Evolutionary conservation across 2,329 filamentous ascomycete genomes (phyloP), one percentile per base, ranked within the genome.

Genomic region (Claviceps arundinis): DNA sequence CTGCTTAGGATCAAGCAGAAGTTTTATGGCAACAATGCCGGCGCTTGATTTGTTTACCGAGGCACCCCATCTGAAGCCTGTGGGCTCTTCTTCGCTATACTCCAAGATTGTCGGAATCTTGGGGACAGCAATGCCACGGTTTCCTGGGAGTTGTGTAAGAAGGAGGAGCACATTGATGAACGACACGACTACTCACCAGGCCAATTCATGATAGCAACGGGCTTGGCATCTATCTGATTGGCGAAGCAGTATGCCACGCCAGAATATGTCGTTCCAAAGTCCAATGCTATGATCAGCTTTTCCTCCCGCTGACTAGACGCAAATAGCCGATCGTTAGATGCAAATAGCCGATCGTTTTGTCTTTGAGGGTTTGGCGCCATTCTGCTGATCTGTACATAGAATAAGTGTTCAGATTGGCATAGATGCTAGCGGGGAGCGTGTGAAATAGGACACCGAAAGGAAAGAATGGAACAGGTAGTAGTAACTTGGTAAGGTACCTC

Each of bases 261-360:
- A 16, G 74, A 76, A 59, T 73, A 79, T 3, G 76, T 80, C 7
- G 76, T 79, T 30, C 76, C 75, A 57, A 79, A 78, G 58, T 78
- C 76, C 54, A 79, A 71, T 22, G 72, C 75, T 55, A 77, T 68
- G 48, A 77, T 68, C 53, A 77, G 70, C 59, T 67, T 71, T 56
- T 51, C 50, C 6, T 48, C 34, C 17, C 30, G 16, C 17, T 47
- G 34, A 7, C 7, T 30, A 16, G 16, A 17, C 38, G 43, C 43
- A 16, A 7, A 30, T 24, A 5, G 22, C 13, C 24, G 42, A 11
- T 24, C 5, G 11, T 19, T 5, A 1, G 22, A 17, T 48, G 43
- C 43, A 16, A 7, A 30, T 24, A 5, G 22, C 13, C 24, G 42
- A 11, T 24, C 5, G 11, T 19, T 5, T 13, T 22, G 9, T 24